These are phyloP conservation scores for Gossypium turneri DNA, from an alignment of 345 rosid species.

Conservation along the genomic window DNA sequence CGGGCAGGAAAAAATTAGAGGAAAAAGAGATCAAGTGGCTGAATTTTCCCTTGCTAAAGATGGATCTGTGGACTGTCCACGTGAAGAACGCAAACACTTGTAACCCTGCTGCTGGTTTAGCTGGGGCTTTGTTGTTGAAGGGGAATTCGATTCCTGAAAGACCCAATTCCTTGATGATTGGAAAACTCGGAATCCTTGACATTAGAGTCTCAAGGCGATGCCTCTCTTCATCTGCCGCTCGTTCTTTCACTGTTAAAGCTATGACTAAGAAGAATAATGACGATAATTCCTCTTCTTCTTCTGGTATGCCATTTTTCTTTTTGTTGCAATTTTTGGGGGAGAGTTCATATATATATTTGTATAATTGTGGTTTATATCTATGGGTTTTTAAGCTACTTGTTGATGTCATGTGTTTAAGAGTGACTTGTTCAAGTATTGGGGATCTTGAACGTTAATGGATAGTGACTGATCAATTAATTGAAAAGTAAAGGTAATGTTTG, in stretches of 20 bases:
- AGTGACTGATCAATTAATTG: background rate
- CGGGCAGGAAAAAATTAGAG: background rate
- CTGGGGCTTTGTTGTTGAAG: background rate
- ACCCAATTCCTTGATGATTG: constrained; percentile 22
- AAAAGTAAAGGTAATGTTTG: background rate
- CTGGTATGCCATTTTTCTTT: constrained; percentile 28
- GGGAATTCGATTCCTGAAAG: constrained; percentile 24
- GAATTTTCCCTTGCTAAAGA: constrained; percentile 3
- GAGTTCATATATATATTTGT: background rate
- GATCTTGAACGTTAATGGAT: background rate
- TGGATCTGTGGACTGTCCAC: constrained; percentile 49
- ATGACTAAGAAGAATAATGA: constrained; percentile 56
- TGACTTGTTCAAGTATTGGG: background rate
- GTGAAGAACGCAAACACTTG: constrained; percentile 30
- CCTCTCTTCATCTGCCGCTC: constrained; percentile 27
- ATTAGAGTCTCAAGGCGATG: constrained; percentile 36
- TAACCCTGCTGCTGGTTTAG: constrained; percentile 22
- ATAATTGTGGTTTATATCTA: background rate
- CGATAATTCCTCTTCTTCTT: constrained; percentile 31
- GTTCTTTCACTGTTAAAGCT: constrained; percentile 39
- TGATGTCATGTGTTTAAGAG: background rate
- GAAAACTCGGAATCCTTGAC: constrained; percentile 33
- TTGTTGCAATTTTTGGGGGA: background rate
- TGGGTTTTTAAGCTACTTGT: constrained; percentile 7
- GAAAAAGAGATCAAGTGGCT: background rate